Evolutionary conservation across 2,329 filamentous ascomycete genomes (phyloP).

Genomic region (Lecanoromycetidae sp.): DNA sequence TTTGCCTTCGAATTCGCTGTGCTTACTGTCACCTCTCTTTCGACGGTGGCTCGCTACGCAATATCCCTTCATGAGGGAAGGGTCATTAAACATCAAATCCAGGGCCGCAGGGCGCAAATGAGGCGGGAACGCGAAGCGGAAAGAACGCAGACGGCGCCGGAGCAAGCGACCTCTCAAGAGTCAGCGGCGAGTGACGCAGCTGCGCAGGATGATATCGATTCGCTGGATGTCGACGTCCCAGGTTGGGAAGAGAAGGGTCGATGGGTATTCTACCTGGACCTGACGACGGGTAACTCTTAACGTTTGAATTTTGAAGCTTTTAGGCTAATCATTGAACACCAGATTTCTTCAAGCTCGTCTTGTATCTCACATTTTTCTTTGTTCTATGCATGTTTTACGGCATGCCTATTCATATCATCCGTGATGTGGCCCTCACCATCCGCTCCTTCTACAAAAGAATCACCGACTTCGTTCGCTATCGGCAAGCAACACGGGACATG

Average conservation of each 20-base stretch:
- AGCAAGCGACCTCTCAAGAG: conserved; percentile 25
- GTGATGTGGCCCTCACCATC: conserved; percentile 88
- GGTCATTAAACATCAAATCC: conserved; percentile 62
- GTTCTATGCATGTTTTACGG: conserved; percentile 92
- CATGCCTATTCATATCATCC: conserved; percentile 88
- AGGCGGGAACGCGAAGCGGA: conserved; percentile 35
- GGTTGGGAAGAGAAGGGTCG: conserved; percentile 95
- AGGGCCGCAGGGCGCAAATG: conserved; percentile 57
- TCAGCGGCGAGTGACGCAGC: conserved; percentile 38
- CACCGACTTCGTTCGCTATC: conserved; percentile 78
- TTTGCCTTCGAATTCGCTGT: conserved; percentile 97
- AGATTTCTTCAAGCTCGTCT: conserved; percentile 83
- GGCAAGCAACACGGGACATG: conserved; percentile 88
- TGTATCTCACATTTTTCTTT: conserved; percentile 85
- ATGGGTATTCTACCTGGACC: conserved; percentile 78
- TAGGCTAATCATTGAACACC: conserved; percentile 8
- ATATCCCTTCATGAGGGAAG: conserved; percentile 66
- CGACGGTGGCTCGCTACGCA: conserved; percentile 65
- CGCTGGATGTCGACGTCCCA: conserved; percentile 87
- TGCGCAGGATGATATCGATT: conserved; percentile 66
- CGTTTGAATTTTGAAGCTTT: no score
- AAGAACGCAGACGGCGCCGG: conserved; percentile 23
- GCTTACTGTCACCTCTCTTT: conserved; percentile 64
- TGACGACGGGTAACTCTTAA: conserved; percentile 52
- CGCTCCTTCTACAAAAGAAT: conserved; percentile 83